Evolutionary conservation across 164 flowering plant genomes (phyloP).

Genomic region (Stephania japonica): DNA sequence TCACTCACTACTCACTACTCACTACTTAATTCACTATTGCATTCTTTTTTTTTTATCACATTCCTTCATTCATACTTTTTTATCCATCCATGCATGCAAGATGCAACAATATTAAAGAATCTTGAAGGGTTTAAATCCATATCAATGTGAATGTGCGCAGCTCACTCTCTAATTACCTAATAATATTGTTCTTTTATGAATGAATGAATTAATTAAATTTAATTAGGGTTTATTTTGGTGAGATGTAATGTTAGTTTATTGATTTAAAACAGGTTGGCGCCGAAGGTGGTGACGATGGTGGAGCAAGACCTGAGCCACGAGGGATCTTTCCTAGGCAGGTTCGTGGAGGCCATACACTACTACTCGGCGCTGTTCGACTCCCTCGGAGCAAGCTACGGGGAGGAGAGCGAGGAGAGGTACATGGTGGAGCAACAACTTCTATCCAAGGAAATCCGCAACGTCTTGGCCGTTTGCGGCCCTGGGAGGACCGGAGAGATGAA

Average conservation of each 20-base stretch:
- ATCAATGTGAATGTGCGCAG: no score
- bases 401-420: slow-evolving; percentile 93
- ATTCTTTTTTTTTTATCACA: no score
- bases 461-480: slow-evolving; percentile 77
- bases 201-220: no score
- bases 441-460: slow-evolving; percentile 69
- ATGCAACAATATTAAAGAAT: no score
- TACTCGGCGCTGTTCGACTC: slow-evolving; percentile 98
- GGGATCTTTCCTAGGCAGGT: slow-evolving; percentile 79
- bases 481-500: slow-evolving; percentile 62
- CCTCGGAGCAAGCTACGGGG: slow-evolving; percentile 87
- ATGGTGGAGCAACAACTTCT: slow-evolving; percentile 90
- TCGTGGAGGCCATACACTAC: slow-evolving; percentile 96
- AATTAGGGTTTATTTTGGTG: not conserved
- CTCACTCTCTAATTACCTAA: no score
- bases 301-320: slow-evolving; percentile 94
- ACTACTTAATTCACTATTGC: no score
- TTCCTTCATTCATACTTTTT: no score
- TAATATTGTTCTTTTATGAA: no score
- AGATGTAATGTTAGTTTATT: not conserved
- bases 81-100: no score
- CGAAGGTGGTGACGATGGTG: slow-evolving; percentile 94
- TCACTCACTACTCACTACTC: no score
- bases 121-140: no score
- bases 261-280: slow-evolving; percentile 54